Base-by-base conservation (phyloP, 2,329 filamentous ascomycete species). In the Rasamsonia emersonii region DNA sequence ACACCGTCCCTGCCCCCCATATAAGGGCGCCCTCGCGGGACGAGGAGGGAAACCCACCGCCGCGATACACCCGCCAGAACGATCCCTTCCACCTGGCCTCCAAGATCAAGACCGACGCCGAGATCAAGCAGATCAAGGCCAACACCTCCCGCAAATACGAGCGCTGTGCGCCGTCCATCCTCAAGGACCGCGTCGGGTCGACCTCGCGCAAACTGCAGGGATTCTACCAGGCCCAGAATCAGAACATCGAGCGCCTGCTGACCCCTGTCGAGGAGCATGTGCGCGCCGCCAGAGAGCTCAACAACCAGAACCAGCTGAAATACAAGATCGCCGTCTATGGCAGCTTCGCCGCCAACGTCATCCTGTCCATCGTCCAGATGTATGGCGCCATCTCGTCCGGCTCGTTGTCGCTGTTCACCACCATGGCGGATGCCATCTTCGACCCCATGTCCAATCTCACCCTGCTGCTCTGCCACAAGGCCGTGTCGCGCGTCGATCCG, bases 391-490 rank as follows among this genome's bases (percentile, higher is more conserved):
- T 85, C 27, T 76, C 82, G 0, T 94, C 88, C 0, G 78, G 82
- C 28, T 95, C 86, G n/a, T 73, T 96, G 20, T 94, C 89, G 4
- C 77, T 98, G 28, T 95, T 96, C 65, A 95, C 91, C 10, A 98
- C 89, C 41, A 93, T 93, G 83, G 89, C 88, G 10, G 91, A 98
- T 59, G 79, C 88, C 31, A 71, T 96, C 43, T 96, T 96, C 62
- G 91, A 96, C 53, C 91, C 86, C 6, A 54, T 93, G 50, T 89
- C 82, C 50, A 95, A 94, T 51, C 57, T 95, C 32, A 89, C 84
- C 1, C 71, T 96, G 9, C 86, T 96, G 36, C 60, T 94, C 21
- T 86, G 82, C 39, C 82, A 88, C 58, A 84, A 89, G 30, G 89
- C 91, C 30, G 86, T 95, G 44, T 82, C 82, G 47, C 78, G 76